These are phyloP conservation scores for Dioscorea cayenensis DNA, from an alignment of 116 monocot species.

Conservation along the genomic window DNA sequence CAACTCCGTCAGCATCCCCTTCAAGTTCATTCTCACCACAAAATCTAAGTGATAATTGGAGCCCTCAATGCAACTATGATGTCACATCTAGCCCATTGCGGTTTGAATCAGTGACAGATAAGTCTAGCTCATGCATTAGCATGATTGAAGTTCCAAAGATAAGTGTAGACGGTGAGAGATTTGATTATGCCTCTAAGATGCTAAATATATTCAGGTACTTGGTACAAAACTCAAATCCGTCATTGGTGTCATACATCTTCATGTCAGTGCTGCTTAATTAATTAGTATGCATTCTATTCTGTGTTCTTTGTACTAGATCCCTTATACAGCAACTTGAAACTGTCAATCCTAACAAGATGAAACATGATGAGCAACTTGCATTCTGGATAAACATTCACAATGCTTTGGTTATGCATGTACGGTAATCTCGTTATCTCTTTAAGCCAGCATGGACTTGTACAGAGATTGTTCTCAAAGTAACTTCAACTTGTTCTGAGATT, in stretches of 20 bases:
- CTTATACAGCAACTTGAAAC: slow-evolving; percentile 40
- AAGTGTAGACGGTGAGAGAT: slow-evolving; percentile 50
- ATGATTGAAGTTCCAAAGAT: slow-evolving; percentile 47
- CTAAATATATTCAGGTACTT: slow-evolving; percentile 57
- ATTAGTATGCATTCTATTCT: too few relatives aligned
- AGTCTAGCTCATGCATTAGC: slow-evolving; percentile 17
- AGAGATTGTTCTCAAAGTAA: neutral
- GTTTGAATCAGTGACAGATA: slow-evolving; percentile 25
- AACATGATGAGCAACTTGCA: slow-evolving; percentile 42
- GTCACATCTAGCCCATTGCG: slow-evolving; percentile 24
- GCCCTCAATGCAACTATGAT: slow-evolving; percentile 29
- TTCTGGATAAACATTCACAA: slow-evolving; percentile 90
- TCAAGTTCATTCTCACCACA: slow-evolving; percentile 55
- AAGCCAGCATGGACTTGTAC: too few relatives aligned
- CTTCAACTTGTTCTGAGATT: neutral
- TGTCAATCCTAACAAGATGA: slow-evolving; percentile 46
- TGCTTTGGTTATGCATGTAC: slow-evolving; percentile 84
- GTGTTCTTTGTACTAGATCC: slow-evolving; percentile 13
- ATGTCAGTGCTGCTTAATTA: neutral
- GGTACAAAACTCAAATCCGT: neutral
- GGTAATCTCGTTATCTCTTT: neutral
- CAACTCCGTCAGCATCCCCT: slow-evolving; percentile 59
- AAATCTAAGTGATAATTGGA: slow-evolving; percentile 33
- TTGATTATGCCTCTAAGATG: slow-evolving; percentile 44
- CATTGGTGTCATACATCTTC: neutral